Conservation (phyloP, 2,329 filamentous ascomycete species). For the Sclerotinia glacialis region DNA sequence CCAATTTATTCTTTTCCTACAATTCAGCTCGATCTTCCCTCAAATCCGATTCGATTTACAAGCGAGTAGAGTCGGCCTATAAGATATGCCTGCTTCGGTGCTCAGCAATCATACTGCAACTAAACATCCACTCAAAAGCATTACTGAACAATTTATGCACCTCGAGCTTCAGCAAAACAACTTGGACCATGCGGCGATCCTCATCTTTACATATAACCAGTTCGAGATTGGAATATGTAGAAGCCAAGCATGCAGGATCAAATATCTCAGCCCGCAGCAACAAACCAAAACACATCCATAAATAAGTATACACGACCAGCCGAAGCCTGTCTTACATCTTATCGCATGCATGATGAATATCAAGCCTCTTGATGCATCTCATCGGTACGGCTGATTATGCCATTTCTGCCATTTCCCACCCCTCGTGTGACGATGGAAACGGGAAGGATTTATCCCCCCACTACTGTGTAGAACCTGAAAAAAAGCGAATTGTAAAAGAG, state of each 20-base stretch:
- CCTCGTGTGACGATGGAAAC: neutral
- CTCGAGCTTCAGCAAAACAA: neutral
- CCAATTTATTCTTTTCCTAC: constrained; percentile 1
- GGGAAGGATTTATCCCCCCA: neutral
- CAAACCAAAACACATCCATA: neutral
- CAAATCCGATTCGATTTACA: constrained; percentile 9
- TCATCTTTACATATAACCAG: constrained; percentile 18
- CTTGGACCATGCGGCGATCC: constrained; percentile 15
- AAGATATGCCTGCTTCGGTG: neutral
- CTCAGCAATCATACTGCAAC: neutral
- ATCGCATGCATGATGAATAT: constrained; percentile 11
- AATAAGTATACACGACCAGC: neutral
- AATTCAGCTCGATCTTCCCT: neutral
- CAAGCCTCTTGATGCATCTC: constrained; percentile 13
- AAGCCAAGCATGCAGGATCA: neutral
- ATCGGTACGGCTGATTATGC: constrained; percentile 7
- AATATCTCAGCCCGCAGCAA: neutral
- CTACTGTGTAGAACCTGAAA: neutral
- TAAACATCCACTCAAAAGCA: neutral
- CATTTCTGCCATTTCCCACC: neutral
- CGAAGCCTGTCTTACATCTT: constrained; percentile 13
- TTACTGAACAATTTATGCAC: neutral
- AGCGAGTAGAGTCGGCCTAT: constrained; percentile 2
- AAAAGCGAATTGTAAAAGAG: neutral
- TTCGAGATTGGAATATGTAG: neutral